phyloP scores from a whole-genome alignment of 2,329 filamentous ascomycete species.

The Xylariaceae sp. region DNA sequence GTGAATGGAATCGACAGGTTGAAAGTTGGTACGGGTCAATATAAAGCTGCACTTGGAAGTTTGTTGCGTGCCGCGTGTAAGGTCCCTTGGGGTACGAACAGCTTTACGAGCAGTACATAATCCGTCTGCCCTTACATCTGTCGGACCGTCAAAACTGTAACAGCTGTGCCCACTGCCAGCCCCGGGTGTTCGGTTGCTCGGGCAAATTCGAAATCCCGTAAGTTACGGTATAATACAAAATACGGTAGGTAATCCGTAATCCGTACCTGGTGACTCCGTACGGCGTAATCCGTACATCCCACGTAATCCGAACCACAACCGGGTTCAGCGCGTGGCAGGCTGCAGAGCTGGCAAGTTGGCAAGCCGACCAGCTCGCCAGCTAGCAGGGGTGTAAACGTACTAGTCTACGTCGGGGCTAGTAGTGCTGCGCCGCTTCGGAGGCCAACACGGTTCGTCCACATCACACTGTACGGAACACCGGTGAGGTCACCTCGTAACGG shows the following conservation, averaged over 20 bases:
- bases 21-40: neutral
- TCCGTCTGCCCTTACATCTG: no score
- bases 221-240: no score
- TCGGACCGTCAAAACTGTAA: no score
- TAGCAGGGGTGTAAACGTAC: neutral
- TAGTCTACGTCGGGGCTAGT: conserved; percentile 6
- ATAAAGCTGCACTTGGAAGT: neutral
- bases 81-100: no score
- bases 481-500: no score
- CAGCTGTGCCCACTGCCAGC: no score
- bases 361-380: neutral
- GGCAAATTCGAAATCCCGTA: no score
- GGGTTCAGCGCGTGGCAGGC: neutral
- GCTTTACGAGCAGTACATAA: no score
- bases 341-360: conserved; percentile 11
- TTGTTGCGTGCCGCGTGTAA: neutral
- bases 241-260: neutral
- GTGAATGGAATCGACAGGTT: neutral
- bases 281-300: no score
- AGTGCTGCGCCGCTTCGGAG: neutral
- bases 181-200: no score
- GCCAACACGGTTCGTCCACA: neutral
- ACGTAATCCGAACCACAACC: no score
- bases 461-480: no score
- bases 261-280: neutral